Evolutionary conservation across 306 rosid species (phyloP).

Genomic region (Rosa lucieae): DNA sequence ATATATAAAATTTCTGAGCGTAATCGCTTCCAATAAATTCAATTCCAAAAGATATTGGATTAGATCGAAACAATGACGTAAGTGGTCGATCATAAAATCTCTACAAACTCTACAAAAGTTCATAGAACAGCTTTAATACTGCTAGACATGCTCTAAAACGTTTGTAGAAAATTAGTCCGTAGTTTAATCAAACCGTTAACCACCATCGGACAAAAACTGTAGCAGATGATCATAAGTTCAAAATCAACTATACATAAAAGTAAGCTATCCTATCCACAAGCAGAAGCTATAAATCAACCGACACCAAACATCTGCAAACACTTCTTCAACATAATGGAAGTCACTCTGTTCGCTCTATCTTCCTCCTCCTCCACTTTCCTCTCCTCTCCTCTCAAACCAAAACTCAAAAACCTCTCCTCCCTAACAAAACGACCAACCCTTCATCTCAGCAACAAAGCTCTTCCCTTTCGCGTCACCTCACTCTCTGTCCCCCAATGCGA

Average conservation of each 20-base stretch:
- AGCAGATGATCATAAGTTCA: not conserved
- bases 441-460: not conserved
- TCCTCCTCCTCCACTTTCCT: constrained; percentile 27
- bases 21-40: no score
- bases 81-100: no score
- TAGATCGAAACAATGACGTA: no score
- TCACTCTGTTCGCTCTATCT: constrained; percentile 29
- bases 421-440: constrained; percentile 13
- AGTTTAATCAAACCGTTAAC: no score
- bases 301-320: not conserved
- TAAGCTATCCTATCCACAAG: not conserved
- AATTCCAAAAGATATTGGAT: no score
- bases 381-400: constrained; percentile 15
- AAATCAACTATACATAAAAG: not conserved
- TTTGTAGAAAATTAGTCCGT: no score
- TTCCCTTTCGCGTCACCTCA: constrained; percentile 33
- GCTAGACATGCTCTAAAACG: no score
- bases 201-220: not conserved
- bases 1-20: no score
- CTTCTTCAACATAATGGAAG: constrained; percentile 28
- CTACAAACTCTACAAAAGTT: no score
- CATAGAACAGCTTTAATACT: no score
- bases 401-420: constrained; percentile 19
- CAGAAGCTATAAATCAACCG: not conserved
- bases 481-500: constrained; percentile 52